phyloP scores from a whole-genome alignment of 345 rosid species.

The Eucalyptus pumila region DNA sequence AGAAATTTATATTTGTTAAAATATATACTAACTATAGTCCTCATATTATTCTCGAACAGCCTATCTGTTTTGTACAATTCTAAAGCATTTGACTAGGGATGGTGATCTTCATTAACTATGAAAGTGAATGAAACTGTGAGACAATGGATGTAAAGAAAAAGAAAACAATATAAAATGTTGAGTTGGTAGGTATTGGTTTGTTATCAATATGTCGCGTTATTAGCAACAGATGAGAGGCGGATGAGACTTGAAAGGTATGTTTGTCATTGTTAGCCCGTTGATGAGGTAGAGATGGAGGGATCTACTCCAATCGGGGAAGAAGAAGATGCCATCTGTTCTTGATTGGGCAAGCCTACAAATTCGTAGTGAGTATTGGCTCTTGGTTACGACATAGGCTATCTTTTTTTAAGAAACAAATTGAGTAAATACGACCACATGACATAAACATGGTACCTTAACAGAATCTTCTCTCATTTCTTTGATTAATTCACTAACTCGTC shows the following conservation, averaged over 20 bases:
- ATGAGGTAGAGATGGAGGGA: no score
- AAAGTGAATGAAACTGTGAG: background rate
- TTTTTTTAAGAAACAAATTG: no score
- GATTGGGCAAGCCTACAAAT: no score
- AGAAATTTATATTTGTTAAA: background rate
- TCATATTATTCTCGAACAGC: background rate
- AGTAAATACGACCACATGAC: no score
- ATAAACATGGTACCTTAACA: no score
- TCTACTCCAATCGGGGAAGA: no score
- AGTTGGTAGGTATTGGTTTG: background rate
- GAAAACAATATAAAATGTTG: background rate
- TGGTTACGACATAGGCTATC: no score
- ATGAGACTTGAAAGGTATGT: background rate
- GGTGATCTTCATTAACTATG: background rate
- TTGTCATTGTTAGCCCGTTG: no score
- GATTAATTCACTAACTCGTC: no score
- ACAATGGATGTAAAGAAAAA: background rate
- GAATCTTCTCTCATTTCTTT: no score
- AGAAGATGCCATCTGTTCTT: no score
- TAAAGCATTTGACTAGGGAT: background rate
- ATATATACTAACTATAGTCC: background rate
- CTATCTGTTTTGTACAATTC: background rate
- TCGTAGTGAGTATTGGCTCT: no score
- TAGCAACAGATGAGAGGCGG: background rate
- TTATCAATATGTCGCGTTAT: background rate